phyloP scores from a whole-genome alignment of 2,329 filamentous ascomycete species.

The Calonectria pseudoreteaudii region DNA sequence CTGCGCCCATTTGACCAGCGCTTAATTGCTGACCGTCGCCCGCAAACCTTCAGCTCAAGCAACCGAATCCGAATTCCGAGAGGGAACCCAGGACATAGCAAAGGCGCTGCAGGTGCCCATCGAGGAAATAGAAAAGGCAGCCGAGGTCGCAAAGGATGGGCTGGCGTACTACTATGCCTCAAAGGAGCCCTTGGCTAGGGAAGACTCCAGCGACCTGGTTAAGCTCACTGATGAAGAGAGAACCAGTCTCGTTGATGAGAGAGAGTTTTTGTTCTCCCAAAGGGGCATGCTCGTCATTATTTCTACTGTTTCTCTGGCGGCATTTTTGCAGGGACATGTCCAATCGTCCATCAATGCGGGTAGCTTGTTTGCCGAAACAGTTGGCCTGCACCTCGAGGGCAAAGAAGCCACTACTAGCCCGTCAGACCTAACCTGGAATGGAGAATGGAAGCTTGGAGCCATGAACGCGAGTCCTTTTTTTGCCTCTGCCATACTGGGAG shows the following conservation, averaged over 20 bases:
- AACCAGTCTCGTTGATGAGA: not conserved
- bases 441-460: slow-evolving; percentile 42
- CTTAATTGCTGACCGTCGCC: not conserved
- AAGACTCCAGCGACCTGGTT: not conserved
- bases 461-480: slow-evolving; percentile 53
- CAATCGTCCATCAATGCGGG: slow-evolving; percentile 56
- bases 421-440: not conserved
- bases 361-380: slow-evolving; percentile 43
- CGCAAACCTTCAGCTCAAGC: not conserved
- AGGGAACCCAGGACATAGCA: not conserved
- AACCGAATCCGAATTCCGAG: not conserved
- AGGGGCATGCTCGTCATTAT: slow-evolving; percentile 34
- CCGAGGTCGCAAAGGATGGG: not conserved
- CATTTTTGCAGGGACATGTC: slow-evolving; percentile 57
- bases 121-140: not conserved
- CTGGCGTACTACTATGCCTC: not conserved
- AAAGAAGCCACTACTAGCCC: not conserved
- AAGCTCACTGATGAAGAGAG: not conserved
- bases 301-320: slow-evolving; percentile 53
- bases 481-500: slow-evolving; percentile 50
- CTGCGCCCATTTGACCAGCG: not conserved
- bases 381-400: slow-evolving; percentile 22
- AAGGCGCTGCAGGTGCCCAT: not conserved
- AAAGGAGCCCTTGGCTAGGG: not conserved
- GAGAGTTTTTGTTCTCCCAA: slow-evolving; percentile 19